These are phyloP conservation scores for Posidonia oceanica DNA, from an alignment of 116 monocot genomes.

Conservation along the genomic window DNA sequence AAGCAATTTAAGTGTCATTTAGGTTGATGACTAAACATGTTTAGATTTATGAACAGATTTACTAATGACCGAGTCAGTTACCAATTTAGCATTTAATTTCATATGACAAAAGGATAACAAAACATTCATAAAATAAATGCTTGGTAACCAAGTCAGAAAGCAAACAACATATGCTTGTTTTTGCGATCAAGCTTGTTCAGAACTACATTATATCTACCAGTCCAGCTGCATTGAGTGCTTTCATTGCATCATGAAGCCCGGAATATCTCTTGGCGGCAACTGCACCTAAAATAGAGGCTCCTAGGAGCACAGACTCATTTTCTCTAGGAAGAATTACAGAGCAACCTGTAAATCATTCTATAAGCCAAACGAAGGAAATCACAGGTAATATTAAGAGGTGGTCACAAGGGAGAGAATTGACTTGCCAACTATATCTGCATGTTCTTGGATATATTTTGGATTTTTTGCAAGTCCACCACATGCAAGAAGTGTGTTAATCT, in stretches of 20 bases:
- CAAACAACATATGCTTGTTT: too few relatives aligned
- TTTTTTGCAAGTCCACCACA: slow-evolving; percentile 99
- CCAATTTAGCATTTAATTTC: too few relatives aligned
- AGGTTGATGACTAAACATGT: too few relatives aligned
- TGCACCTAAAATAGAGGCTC: slow-evolving; percentile 85
- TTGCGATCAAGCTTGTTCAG: neutral
- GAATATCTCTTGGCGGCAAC: slow-evolving; percentile 75
- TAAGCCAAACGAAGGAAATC: neutral
- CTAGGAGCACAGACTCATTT: slow-evolving; percentile 88
- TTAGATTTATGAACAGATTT: too few relatives aligned
- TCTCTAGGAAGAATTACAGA: slow-evolving; percentile 90
- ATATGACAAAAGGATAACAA: too few relatives aligned
- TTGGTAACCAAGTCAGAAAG: too few relatives aligned
- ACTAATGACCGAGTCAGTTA: too few relatives aligned
- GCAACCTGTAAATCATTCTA: slow-evolving; percentile 36
- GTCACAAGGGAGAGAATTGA: slow-evolving; percentile 3
- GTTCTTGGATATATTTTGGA: slow-evolving; percentile 74
- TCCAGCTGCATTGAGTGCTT: slow-evolving; percentile 80
- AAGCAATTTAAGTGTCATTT: too few relatives aligned
- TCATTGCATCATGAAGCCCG: slow-evolving; percentile 75
- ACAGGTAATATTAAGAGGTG: neutral
- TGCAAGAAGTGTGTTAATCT: slow-evolving; percentile 95
- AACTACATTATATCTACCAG: slow-evolving; percentile 28
- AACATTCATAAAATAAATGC: too few relatives aligned
- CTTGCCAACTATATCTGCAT: slow-evolving; percentile 85